Evolutionary conservation across 148 eudicot genomes (phyloP), one percentile per base, ranked within the genome.

Genomic region (Persicaria tinctoria): DNA sequence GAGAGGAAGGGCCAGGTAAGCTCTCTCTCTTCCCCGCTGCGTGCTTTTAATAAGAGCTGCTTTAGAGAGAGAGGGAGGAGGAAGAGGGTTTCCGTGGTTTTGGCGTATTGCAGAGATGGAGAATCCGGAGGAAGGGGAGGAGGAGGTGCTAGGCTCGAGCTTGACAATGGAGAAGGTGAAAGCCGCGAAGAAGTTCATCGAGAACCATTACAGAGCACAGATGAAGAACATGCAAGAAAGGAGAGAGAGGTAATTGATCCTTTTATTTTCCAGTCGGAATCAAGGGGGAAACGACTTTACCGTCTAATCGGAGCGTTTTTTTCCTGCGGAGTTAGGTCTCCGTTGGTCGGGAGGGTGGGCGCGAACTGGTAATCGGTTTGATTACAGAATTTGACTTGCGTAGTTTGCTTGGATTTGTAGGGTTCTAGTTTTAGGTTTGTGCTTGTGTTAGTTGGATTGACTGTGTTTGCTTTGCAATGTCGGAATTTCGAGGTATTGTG

Each of bases 111-210:
- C 70, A 32, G 73, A 48, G 59, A 73, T 73, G 75, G 77, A 74
- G 45, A 79, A 49, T 17, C 50, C 53, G 9, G 77, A 72, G 41
- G 82, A 79, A n/a, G 88, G 83, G 16, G 91, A 91, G 6, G 91
- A 91, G 12, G 98, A 91, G 78, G 84, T 85, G 79, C 76, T 85
- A 47, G 98, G 98, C 11, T 93, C 98, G 46, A 93, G 86, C 82
- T 88, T 91, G 80, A 93, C 98, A 6, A 91, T 93, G 98, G 98
- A 93, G 81, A 91, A 86, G 79, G 97, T 93, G 71, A 89, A 94
- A 47, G 97, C 97, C 6, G 98, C 98, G 3, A 93, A 93, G 80
- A 88, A 93, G 80, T 93, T 79, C 85, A 93, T 93, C 75, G 98
- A 93, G 83, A 93, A 93, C 75, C 98, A 91, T 81, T 93, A 91